Base-by-base conservation (phyloP, 1,139 yeast genomes). In the Blastobotrys indianensis region DNA sequence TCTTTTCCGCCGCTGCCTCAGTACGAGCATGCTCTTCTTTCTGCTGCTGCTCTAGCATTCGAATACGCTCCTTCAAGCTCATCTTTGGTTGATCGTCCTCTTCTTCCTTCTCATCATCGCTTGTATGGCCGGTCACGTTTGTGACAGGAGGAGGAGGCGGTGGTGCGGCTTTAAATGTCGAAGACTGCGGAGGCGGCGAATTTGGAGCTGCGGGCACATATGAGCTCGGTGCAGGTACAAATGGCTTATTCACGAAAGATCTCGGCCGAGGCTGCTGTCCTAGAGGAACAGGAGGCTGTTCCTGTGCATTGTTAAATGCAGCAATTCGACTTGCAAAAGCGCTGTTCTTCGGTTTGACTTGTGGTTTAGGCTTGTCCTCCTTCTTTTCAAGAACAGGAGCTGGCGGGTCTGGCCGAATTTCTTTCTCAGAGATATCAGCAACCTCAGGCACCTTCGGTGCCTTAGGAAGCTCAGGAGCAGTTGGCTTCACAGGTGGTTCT, bases 1-100 rank as follows among this genome's bases (percentile, higher is more conserved):
- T 80, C 50, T 75, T 75, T 55, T 77, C 75, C 52, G 75, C 75
- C 6, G 82, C 76, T 1, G 84, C 85, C 25, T 76, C 85, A 49
- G 79, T 80, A 43, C 85, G 75, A 55, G 84, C 90, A 4, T 84
- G 86, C 59, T 86, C 94, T 58, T 85, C 87, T 48, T 77, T 77
- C 62, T 86, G 96, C 49, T 81, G 81, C 60, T 86, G 78, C 61
- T 90, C 95, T 46, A 92, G 71, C 59, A 86, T 62, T 9, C 86
- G 86, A 61, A 92, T 87, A 54, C 97, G 76, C 55, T 92, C 97
- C 61, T 85, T 85, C 59, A 92, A 72, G 48, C 94, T 82, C 69
- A 88, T 67, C 55, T 84, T 82, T 10, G 96, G 95, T 25, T 71
- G 78, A 5, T 69, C 73, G 47, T 76, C 80, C 49, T 72, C 75